A percentile compares a stretch with the other conserved stretches of the same genome.
These are phyloP conservation scores for Hypericum perforatum DNA, from an alignment of 345 rosid species.

Conservation along the genomic window DNA sequence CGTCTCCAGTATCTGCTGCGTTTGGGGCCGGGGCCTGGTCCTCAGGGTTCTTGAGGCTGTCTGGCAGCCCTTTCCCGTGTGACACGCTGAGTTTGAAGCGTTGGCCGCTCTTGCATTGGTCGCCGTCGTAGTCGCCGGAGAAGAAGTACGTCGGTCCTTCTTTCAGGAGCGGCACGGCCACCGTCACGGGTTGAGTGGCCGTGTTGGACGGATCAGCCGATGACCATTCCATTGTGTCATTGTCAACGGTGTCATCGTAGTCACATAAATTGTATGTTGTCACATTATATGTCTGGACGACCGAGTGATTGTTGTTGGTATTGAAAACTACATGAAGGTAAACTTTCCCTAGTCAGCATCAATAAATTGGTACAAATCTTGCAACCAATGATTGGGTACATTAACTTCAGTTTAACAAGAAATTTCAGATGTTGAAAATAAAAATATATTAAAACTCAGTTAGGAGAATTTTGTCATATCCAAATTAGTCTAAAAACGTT, in stretches of 20 bases:
- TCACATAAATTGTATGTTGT: conserved; percentile 70
- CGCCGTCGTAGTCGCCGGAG: conserved; percentile 81
- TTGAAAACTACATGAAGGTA: conserved; percentile 58
- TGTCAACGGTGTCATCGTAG: conserved; percentile 38
- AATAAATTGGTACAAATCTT: too few species aligned
- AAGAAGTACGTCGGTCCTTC: conserved; percentile 72
- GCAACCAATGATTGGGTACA: not conserved
- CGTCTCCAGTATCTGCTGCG: conserved; percentile 35
- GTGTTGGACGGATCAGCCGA: conserved; percentile 63
- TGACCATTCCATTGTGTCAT: conserved; percentile 62
- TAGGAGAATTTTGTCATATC: too few species aligned
- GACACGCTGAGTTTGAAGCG: conserved; percentile 60
- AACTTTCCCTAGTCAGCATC: too few species aligned
- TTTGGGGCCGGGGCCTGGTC: conserved; percentile 54
- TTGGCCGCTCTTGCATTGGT: conserved; percentile 65
- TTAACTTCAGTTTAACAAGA: not conserved
- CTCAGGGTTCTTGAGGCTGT: conserved; percentile 30
- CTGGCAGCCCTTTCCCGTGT: conserved; percentile 73
- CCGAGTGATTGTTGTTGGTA: conserved; percentile 86
- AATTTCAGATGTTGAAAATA: too few species aligned
- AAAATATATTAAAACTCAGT: too few species aligned
- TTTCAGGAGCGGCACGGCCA: conserved; percentile 60
- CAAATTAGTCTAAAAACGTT: too few species aligned
- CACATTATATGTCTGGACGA: conserved; percentile 66
- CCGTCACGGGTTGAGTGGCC: conserved; percentile 36